phyloP scores from a whole-genome alignment of 768 basidiomycete species.

The Daedalea quercina region DNA sequence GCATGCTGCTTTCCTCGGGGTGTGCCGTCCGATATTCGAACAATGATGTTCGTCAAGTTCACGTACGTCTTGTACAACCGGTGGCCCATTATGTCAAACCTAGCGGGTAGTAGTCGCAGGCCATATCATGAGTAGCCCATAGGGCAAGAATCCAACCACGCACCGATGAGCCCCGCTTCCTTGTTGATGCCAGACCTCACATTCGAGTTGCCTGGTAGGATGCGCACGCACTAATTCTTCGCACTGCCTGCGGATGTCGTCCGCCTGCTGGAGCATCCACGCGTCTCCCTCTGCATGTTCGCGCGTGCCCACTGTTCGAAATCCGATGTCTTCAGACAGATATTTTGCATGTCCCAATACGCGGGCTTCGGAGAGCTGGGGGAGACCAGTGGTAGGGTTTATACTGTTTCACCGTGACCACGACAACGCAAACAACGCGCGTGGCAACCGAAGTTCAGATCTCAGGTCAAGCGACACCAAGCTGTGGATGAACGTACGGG shows the following conservation, averaged over 20 bases:
- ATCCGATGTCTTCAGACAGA: slow-evolving; percentile 84
- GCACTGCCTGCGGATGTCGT: slow-evolving; percentile 56
- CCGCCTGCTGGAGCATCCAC: slow-evolving; percentile 71
- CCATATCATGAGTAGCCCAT: background rate
- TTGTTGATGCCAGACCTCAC: slow-evolving; percentile 87
- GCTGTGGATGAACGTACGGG: slow-evolving; percentile 31
- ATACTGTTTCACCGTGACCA: slow-evolving; percentile 17
- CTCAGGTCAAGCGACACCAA: background rate
- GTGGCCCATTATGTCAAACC: slow-evolving; percentile 90
- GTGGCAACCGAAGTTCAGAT: background rate
- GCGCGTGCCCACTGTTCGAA: slow-evolving; percentile 82
- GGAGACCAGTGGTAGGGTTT: slow-evolving; percentile 48
- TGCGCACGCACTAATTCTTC: slow-evolving; percentile 33
- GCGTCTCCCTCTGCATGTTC: slow-evolving; percentile 83
- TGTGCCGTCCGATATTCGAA: slow-evolving; percentile 80
- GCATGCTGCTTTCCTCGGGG: slow-evolving; percentile 70
- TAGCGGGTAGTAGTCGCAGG: slow-evolving; percentile 28
- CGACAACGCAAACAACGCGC: background rate
- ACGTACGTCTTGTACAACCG: slow-evolving; percentile 83
- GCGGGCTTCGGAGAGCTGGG: slow-evolving; percentile 66
- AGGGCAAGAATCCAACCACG: slow-evolving; percentile 18
- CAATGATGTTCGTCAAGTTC: slow-evolving; percentile 81
- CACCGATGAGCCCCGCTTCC: slow-evolving; percentile 87
- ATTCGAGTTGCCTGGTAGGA: slow-evolving; percentile 57
- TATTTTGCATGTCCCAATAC: slow-evolving; percentile 58